Evolutionary conservation across 371 early-diverging fungal genomes (phyloP).

Genomic region (Gilbertella persicaria): DNA sequence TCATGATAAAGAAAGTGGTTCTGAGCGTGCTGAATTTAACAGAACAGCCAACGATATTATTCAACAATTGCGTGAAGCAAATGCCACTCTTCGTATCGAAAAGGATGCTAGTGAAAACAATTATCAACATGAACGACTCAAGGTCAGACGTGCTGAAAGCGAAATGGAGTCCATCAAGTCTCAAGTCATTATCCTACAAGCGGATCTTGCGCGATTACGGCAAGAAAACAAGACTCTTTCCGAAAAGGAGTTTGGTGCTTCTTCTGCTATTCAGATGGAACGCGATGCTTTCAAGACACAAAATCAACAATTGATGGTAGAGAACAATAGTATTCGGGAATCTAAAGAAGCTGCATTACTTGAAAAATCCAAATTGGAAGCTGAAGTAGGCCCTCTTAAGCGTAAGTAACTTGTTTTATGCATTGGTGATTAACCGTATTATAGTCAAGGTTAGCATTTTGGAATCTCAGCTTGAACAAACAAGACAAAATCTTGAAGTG

Average conservation of each 20-base stretch:
- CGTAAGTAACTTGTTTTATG: neutral
- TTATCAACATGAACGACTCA: conserved; percentile 3
- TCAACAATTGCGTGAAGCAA: conserved; percentile 5
- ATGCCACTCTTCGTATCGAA: conserved; percentile 7
- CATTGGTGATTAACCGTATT: neutral
- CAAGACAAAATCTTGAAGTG: neutral
- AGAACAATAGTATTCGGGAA: conserved; percentile 2
- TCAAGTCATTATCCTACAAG: neutral
- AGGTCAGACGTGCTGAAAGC: conserved; percentile 2
- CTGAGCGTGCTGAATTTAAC: conserved; percentile 3
- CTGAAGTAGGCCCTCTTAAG: conserved; percentile 4
- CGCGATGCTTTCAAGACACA: conserved; percentile 13
- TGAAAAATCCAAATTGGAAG: neutral
- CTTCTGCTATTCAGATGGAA: neutral
- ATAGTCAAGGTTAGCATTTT: conserved; percentile 6
- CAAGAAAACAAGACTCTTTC: conserved; percentile 1
- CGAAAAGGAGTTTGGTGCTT: neutral
- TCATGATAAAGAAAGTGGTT: conserved; percentile 1
- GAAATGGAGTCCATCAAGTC: neutral
- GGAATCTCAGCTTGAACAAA: conserved; percentile 6
- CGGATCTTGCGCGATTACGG: conserved; percentile 1
- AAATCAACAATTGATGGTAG: conserved; percentile 1
- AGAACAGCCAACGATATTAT: neutral
- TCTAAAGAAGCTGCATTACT: neutral
- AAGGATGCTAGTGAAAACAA: conserved; percentile 10